A percentile compares a stretch with the other conserved stretches of the same genome.
These are phyloP conservation scores for Chaetomiaceae sp. DNA, from an alignment of 2,329 filamentous ascomycete genomes.

Conservation along the genomic window DNA sequence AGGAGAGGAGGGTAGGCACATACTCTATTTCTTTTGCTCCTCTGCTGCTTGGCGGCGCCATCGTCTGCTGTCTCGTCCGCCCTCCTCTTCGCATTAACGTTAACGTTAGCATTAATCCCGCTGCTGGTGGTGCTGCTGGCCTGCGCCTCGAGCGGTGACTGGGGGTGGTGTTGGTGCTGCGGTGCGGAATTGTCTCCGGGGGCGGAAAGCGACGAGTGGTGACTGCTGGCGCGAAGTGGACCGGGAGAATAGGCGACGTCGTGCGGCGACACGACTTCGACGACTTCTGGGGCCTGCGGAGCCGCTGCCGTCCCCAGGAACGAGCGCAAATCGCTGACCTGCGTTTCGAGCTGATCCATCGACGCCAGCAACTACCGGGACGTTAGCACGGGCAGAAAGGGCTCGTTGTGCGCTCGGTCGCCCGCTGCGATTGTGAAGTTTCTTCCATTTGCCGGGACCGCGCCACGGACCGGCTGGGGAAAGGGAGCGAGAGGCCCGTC, in stretches of 20 bases:
- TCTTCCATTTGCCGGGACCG: slow-evolving; percentile 1
- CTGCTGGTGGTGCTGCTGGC: slow-evolving; percentile 26
- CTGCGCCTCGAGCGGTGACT: slow-evolving; percentile 13
- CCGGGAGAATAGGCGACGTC: slow-evolving; percentile 16
- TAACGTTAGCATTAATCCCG: too few species aligned
- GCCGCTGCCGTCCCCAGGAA: slow-evolving; percentile 39
- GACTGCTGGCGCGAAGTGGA: slow-evolving; percentile 26
- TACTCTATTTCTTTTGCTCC: slow-evolving; percentile 58
- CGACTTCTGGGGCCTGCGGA: slow-evolving; percentile 14
- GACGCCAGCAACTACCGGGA: background rate
- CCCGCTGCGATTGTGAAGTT: background rate
- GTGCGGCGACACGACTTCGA: slow-evolving; percentile 15
- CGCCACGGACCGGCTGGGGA: background rate
- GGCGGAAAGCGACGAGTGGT: slow-evolving; percentile 31
- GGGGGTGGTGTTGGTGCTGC: slow-evolving; percentile 23
- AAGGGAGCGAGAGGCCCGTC: background rate
- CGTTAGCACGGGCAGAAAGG: background rate
- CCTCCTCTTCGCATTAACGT: slow-evolving; percentile 38
- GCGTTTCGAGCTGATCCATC: slow-evolving; percentile 53
- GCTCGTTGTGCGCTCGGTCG: background rate
- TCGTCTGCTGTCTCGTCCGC: slow-evolving; percentile 41
- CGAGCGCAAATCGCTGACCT: slow-evolving; percentile 49
- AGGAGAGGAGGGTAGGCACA: too few species aligned
- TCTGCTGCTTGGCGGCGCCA: slow-evolving; percentile 44
- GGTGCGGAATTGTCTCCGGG: slow-evolving; percentile 50